Conservation (phyloP, 2,329 filamentous ascomycete species). For the Fusarium kyushuense region DNA sequence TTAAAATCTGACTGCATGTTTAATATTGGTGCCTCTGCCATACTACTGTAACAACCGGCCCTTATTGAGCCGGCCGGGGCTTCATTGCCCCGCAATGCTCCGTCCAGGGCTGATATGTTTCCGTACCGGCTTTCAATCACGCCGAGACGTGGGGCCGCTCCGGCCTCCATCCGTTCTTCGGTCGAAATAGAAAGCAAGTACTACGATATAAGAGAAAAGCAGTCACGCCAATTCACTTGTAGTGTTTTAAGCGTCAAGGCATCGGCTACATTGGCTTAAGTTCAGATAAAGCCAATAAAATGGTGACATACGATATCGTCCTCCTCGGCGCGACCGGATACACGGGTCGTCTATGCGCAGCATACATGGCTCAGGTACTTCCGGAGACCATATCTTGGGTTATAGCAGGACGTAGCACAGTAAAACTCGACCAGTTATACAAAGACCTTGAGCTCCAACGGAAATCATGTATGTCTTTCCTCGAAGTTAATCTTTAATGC, state of each 20-base stretch:
- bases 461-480: constrained; percentile 10
- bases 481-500: not conserved
- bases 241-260: accelerated
- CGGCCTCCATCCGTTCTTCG: constrained; percentile 16
- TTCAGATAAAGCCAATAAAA: not conserved
- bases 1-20: not conserved
- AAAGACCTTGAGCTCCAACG: constrained; percentile 46
- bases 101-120: not conserved
- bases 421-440: constrained; percentile 76
- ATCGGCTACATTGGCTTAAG: accelerated
- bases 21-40: not conserved
- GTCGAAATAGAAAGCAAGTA: constrained; percentile 3
- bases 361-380: constrained; percentile 76
- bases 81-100: not conserved
- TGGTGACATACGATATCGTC: constrained; percentile 52
- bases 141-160: constrained; percentile 26
- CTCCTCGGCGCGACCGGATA: constrained; percentile 76
- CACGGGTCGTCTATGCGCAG: constrained; percentile 79
- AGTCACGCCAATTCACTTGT: accelerated
- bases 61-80: not conserved
- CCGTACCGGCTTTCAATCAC: constrained; percentile 15
- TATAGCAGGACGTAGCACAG: constrained; percentile 79
- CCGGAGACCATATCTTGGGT: constrained; percentile 85
- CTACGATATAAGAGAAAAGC: not conserved
- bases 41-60: not conserved